Conservation (phyloP, 2,329 filamentous ascomycete species). For the Phialemonium atrogriseum region DNA sequence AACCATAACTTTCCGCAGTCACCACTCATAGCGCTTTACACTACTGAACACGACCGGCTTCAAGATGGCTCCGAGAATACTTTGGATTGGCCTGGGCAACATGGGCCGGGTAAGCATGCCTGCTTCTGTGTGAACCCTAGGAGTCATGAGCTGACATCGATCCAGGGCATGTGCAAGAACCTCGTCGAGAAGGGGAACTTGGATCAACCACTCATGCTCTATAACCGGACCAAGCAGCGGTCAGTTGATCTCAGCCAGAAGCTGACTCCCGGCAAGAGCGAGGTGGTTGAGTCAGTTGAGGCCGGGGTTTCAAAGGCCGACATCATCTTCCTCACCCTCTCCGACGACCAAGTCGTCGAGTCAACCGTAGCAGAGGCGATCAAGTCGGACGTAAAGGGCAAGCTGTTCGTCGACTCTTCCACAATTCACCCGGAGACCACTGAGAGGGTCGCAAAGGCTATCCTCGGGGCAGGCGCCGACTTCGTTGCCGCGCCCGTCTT, state of each 20-base stretch:
- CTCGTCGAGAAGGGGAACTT: constrained; percentile 69
- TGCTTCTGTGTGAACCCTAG: background rate
- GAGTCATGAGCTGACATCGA: background rate
- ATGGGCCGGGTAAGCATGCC: constrained; percentile 63
- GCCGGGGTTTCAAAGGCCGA: constrained; percentile 59
- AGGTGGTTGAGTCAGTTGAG: constrained; percentile 51
- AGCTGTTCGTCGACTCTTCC: constrained; percentile 80
- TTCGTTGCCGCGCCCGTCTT: constrained; percentile 70
- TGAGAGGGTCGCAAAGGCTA: constrained; percentile 50
- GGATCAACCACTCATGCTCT: constrained; percentile 64
- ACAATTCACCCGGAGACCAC: constrained; percentile 81
- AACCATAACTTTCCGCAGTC: background rate
- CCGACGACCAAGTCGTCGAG: constrained; percentile 67
- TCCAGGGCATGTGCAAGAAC: constrained; percentile 75
- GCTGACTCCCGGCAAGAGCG: constrained; percentile 53
- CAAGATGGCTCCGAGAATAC: constrained; percentile 50
- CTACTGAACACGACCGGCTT: background rate
- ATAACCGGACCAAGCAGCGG: constrained; percentile 67
- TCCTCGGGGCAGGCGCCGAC: constrained; percentile 52
- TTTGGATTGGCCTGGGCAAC: constrained; percentile 80
- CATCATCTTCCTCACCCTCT: constrained; percentile 75
- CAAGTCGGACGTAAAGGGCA: constrained; percentile 50
- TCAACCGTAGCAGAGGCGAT: constrained; percentile 52
- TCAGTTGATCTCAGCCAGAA: constrained; percentile 54
- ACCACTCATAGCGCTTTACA: constrained; percentile 2